Evolutionary conservation across 257 asterid species (phyloP).

Genomic region (Primulina eburnea): DNA sequence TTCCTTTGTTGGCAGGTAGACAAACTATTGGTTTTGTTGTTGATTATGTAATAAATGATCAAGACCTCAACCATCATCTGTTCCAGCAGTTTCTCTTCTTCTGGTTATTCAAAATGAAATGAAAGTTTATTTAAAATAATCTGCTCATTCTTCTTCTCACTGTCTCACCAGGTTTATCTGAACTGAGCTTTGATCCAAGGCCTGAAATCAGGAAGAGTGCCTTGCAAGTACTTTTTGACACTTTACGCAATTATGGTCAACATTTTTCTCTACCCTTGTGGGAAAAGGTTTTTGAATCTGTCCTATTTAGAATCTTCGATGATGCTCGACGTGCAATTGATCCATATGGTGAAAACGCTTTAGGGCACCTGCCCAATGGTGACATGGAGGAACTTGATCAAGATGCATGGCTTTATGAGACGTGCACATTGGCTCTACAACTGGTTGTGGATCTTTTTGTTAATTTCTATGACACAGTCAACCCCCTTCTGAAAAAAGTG

Average conservation of each 20-base stretch:
- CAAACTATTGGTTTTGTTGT: conserved; percentile 11
- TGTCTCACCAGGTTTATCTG: conserved; percentile 73
- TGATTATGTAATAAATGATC: conserved; percentile 14
- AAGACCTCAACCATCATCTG: conserved; percentile 12
- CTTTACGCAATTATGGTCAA: conserved; percentile 89
- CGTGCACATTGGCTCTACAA: conserved; percentile 96
- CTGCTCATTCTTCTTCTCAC: conserved; percentile 23
- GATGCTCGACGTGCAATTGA: conserved; percentile 88
- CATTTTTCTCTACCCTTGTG: conserved; percentile 89
- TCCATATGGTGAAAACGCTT: conserved; percentile 67
- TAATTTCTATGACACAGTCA: conserved; percentile 83
- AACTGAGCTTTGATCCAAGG: conserved; percentile 95
- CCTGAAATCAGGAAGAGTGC: conserved; percentile 93
- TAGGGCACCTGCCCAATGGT: conserved; percentile 44
- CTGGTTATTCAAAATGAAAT: conserved; percentile 7
- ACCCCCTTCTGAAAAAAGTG: conserved; percentile 89
- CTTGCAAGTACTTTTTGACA: conserved; percentile 86
- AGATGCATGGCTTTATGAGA: conserved; percentile 98
- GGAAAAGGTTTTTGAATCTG: conserved; percentile 98
- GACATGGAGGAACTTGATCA: conserved; percentile 74
- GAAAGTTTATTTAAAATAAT: conserved; percentile 14
- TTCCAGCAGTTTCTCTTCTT: conserved; percentile 17
- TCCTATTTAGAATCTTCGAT: conserved; percentile 88
- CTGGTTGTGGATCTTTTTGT: conserved; percentile 97
- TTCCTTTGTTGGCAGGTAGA: conserved; percentile 95